Conservation (phyloP, 306 rosid species). For the Crataegus laevigata region DNA sequence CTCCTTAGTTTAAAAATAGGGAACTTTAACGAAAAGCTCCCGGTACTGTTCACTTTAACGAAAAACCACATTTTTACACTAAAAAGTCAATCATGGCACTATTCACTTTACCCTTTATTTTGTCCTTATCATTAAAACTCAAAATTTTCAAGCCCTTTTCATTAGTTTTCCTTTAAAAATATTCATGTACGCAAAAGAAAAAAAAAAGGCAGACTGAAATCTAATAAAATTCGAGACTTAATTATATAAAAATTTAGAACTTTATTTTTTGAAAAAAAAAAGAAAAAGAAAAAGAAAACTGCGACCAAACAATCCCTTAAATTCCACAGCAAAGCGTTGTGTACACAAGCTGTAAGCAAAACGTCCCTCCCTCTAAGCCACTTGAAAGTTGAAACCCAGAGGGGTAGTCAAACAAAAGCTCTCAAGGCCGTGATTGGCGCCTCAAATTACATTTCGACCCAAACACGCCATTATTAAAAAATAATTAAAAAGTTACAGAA, state of each 20-base stretch:
- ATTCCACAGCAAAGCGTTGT: not conserved
- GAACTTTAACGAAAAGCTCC: too few relatives aligned
- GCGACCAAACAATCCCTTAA: conserved; percentile 12
- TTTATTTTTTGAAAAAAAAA: not conserved
- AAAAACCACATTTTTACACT: too few relatives aligned
- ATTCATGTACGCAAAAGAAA: too few relatives aligned
- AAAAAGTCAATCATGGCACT: too few relatives aligned
- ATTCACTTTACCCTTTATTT: too few relatives aligned
- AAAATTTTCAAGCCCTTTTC: too few relatives aligned
- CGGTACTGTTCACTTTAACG: too few relatives aligned
- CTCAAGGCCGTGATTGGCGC: conserved; percentile 67
- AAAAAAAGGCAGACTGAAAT: not conserved
- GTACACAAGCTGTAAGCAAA: conserved; percentile 17
- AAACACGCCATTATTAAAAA: conserved; percentile 12
- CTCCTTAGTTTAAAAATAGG: too few relatives aligned
- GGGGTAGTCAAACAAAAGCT: conserved; percentile 34
- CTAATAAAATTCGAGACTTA: not conserved
- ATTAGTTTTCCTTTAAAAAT: too few relatives aligned
- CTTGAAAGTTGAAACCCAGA: conserved; percentile 12
- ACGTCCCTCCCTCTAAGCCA: not conserved
- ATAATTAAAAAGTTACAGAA: not conserved
- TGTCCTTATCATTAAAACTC: too few relatives aligned
- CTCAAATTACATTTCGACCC: conserved; percentile 39
- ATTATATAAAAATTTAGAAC: not conserved
- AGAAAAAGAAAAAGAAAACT: not conserved